Conservation (phyloP, 768 basidiomycete genomes). For the Lactarius tabidus region DNA sequence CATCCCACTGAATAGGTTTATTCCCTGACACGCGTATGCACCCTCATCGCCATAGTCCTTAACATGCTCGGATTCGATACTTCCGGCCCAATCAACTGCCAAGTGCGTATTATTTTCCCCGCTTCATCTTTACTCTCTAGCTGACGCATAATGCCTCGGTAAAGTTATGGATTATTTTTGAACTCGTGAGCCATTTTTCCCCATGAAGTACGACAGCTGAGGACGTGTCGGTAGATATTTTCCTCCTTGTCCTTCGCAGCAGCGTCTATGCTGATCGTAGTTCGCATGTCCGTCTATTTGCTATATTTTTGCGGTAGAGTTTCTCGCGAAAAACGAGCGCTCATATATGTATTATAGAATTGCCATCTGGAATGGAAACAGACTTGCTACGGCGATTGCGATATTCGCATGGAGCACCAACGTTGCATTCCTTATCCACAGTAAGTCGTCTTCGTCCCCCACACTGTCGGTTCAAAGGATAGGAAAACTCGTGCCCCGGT, state of each 20-base stretch:
- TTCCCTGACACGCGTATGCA: slow-evolving; percentile 4
- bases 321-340: neutral
- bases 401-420: neutral
- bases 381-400: neutral
- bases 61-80: slow-evolving; percentile 1
- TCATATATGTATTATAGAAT: neutral
- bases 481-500: neutral
- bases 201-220: too few relatives aligned
- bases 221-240: neutral
- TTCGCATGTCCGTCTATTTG: slow-evolving; percentile 12
- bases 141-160: neutral
- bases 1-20: slow-evolving; percentile 2
- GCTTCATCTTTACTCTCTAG: neutral
- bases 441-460: neutral
- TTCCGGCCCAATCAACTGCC: slow-evolving; percentile 3
- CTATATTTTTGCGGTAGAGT: neutral
- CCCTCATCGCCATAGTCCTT: neutral
- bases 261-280: slow-evolving; percentile 4
- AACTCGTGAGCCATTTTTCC: neutral
- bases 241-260: neutral
- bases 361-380: slow-evolving; percentile 8
- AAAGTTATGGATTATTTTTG: neutral
- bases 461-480: too few relatives aligned
- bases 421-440: neutral
- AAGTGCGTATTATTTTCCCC: neutral